Conservation (phyloP, 257 asterid genomes). For the Anisodus tanguticus region DNA sequence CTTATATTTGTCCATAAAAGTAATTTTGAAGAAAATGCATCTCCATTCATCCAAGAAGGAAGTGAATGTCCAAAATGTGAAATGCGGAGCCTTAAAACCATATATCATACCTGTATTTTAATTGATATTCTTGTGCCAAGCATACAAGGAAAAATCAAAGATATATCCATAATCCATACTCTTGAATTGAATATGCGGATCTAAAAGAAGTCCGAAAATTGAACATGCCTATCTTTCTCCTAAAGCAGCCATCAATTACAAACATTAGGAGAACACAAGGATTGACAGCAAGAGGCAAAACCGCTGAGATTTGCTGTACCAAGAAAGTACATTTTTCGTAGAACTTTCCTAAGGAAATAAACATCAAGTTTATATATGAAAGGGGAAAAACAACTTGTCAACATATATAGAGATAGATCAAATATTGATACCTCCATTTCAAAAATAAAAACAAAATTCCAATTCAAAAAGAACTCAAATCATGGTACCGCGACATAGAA, state of each 20-base stretch:
- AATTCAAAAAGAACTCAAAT: neutral
- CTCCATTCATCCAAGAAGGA: neutral
- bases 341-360: neutral
- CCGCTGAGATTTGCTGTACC: neutral
- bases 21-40: neutral
- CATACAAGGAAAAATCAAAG: neutral
- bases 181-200: neutral
- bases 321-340: neutral
- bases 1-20: neutral
- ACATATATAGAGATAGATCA: no score
- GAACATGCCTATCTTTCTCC: slow-evolving; percentile 5
- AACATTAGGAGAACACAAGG: neutral
- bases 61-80: neutral
- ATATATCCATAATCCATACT: neutral
- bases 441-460: no score
- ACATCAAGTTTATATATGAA: neutral
- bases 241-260: neutral
- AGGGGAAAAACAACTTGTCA: no score
- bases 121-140: neutral
- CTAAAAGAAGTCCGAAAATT: neutral
- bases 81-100: neutral
- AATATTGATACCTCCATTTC: no score
- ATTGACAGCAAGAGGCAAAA: neutral
- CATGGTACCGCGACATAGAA: neutral
- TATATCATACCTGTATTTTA: neutral